Evolutionary conservation across 2,329 filamentous ascomycete species (phyloP).

Genomic region (Colletotrichum abscissum): DNA sequence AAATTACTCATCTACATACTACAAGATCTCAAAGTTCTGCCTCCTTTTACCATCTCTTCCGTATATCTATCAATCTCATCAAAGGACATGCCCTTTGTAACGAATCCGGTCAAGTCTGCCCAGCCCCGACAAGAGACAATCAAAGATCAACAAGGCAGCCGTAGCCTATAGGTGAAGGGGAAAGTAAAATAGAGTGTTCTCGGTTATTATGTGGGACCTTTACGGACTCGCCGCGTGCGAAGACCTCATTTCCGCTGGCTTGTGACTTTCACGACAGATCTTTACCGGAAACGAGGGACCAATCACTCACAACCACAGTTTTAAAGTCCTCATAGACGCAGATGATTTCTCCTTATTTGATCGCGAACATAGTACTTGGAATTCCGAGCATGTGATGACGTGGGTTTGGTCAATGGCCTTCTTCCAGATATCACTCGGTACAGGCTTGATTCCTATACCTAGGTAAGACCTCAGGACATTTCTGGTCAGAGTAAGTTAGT

Average conservation of each 20-base stretch:
- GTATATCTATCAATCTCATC: background rate
- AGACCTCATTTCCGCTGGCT: background rate
- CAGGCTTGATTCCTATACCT: too few species aligned
- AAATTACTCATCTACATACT: background rate
- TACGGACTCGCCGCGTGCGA: background rate
- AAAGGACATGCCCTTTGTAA: background rate
- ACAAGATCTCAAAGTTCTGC: background rate
- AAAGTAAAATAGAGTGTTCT: background rate
- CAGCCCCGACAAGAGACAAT: background rate
- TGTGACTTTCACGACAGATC: background rate
- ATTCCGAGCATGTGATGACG: too few species aligned
- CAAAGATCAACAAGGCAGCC: background rate
- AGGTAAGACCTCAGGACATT: too few species aligned
- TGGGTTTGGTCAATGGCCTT: too few species aligned
- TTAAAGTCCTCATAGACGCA: too few species aligned
- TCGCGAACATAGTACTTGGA: too few species aligned
- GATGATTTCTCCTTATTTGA: too few species aligned
- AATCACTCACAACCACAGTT: too few species aligned
- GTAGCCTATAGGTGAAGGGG: background rate
- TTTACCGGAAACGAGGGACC: too few species aligned
- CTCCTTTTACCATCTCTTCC: background rate
- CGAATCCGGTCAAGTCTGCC: background rate
- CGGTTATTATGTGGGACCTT: background rate
- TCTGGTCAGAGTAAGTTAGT: too few species aligned
- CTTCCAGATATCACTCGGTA: too few species aligned